Evolutionary conservation across 371 early-diverging fungal genomes (phyloP).

Genomic region (Lichtheimia ornata): DNA sequence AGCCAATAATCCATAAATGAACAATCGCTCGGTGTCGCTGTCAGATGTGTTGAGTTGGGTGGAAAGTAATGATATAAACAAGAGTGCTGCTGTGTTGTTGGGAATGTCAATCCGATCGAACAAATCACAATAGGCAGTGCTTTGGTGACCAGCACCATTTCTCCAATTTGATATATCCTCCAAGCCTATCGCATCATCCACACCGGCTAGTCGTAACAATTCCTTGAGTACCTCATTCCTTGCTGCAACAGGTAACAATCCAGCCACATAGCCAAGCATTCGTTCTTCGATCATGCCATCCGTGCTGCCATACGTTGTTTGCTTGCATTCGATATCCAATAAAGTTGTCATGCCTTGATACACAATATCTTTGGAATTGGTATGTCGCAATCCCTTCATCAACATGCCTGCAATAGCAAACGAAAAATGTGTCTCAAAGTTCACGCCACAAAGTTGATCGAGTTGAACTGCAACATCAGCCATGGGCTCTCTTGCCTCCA

Average conservation of each 20-base stretch:
- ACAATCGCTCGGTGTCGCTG: constrained; percentile 62
- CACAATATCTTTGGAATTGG: constrained; percentile 54
- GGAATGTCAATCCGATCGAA: constrained; percentile 49
- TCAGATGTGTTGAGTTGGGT: constrained; percentile 66
- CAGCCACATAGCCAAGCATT: constrained; percentile 45
- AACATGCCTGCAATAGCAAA: constrained; percentile 70
- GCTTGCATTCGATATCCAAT: constrained; percentile 67
- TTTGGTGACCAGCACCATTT: constrained; percentile 45
- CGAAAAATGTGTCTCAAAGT: constrained; percentile 68
- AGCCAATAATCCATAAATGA: constrained; percentile 68
- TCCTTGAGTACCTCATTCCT: constrained; percentile 46
- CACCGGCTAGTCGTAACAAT: constrained; percentile 46
- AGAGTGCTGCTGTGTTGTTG: constrained; percentile 52
- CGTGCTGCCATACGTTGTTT: constrained; percentile 7
- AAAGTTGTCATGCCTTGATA: constrained; percentile 66
- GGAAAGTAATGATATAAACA: constrained; percentile 63
- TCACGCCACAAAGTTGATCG: constrained; percentile 58
- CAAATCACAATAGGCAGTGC: constrained; percentile 14
- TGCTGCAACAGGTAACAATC: constrained; percentile 50
- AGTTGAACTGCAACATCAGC: constrained; percentile 49
- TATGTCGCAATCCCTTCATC: constrained; percentile 62
- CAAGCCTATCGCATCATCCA: constrained; percentile 41
- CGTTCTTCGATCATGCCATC: constrained; percentile 19
- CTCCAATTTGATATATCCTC: neutral
- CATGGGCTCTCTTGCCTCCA: constrained; percentile 56